A percentile compares a stretch with the other conserved stretches of the same genome.
Evolutionary conservation across 2,329 filamentous ascomycete genomes (phyloP).

Genomic region (Monilinia polystroma): DNA sequence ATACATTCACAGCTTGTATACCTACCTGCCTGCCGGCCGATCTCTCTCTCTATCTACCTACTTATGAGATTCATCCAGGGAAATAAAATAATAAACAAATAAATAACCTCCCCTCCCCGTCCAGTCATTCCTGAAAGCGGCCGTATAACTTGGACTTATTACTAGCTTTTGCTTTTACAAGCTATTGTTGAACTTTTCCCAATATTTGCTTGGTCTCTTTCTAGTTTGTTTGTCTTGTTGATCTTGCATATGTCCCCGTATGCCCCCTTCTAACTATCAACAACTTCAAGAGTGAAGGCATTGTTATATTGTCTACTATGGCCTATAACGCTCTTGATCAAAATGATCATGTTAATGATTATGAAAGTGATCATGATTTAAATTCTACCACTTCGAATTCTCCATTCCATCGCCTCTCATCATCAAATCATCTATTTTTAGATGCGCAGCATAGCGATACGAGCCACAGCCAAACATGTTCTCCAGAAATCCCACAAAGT

Average conservation of each 20-base stretch:
- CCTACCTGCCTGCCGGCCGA: background rate
- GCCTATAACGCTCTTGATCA: slow-evolving; percentile 27
- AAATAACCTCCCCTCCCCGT: background rate
- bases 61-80: no score
- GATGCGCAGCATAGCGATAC: slow-evolving; percentile 27
- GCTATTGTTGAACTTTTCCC: background rate
- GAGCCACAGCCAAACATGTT: slow-evolving; percentile 25
- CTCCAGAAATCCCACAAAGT: slow-evolving; percentile 14
- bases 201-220: background rate
- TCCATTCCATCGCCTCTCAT: slow-evolving; percentile 22
- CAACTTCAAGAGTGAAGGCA: slow-evolving; percentile 9
- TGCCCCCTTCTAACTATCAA: background rate
- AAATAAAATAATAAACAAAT: background rate
- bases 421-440: slow-evolving; percentile 32
- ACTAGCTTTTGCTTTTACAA: slow-evolving; percentile 6
- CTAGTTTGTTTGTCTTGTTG: background rate
- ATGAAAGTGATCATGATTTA: slow-evolving; percentile 10
- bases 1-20: slow-evolving; percentile 1
- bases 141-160: background rate
- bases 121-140: slow-evolving; percentile 10
- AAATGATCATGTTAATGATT: slow-evolving; percentile 19
- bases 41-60: no score
- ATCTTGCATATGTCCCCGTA: background rate
- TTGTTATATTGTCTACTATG: slow-evolving; percentile 23
- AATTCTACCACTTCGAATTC: slow-evolving; percentile 12